Evolutionary conservation across 495 filamentous ascomycete species (phyloP), one percentile per base, ranked within the genome.

Genomic region (Cenococcum geophilum): DNA sequence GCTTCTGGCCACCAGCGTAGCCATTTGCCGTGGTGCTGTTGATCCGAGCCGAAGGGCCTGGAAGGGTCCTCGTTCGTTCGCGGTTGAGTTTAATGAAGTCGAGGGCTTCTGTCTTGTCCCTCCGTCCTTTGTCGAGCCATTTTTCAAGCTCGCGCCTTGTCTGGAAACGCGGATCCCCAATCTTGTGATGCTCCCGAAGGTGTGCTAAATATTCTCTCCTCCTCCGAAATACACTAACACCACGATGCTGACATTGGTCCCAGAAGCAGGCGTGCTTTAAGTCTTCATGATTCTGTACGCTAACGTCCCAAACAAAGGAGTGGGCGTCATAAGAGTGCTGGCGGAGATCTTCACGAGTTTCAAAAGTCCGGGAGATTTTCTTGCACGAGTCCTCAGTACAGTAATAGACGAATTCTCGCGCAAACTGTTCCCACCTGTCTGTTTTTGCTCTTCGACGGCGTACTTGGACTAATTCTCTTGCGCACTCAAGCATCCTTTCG

Each of bases 351-450:
- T 53, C 27, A 3, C 50, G 50, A 4, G 20, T 53, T 4, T 18
- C 50, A 12, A 53, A 34, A 23, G 21, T 53, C 4, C 21, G 21
- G 14, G 50, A 20, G 27, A 23, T 25, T 4, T 53, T 23, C 50
- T 25, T 53, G 20, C 20, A 23, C 14, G 23, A 16, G n/a, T 53
- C 16, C 6, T 53, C 50, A 12, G 21, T n/a, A 22, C 56, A 58
- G 43, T 58, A 45, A 40, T 58, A 58, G 5, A 58, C 56, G 22
- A 58, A 50, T 20, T 32, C 37, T 18, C 42, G 21, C n/a, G 55
- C 60, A 61, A 40, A 63, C 35, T 32, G 25, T 48, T 63, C 60
- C 60, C 60, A 63, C 12, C 55, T 27, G 22, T 59, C 60, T 34
- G 60, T 63, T 34, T 63, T 35, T 11, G 55, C 55, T 23, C 60